These are phyloP conservation scores for Fusarium kyushuense DNA, from an alignment of 2,329 filamentous ascomycete species.

Conservation along the genomic window DNA sequence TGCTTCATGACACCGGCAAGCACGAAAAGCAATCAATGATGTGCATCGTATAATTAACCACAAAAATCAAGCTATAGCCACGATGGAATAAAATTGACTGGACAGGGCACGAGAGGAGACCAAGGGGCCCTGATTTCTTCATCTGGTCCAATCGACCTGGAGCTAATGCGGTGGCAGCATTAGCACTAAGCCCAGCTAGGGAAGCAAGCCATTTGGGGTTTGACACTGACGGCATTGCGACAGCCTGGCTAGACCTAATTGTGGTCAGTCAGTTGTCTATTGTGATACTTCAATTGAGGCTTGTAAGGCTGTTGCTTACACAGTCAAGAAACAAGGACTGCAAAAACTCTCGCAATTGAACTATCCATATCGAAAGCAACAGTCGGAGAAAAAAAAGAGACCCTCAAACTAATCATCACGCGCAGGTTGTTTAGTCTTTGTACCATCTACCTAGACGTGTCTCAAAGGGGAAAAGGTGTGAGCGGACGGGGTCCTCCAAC, in stretches of 20 bases:
- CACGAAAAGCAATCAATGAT: background rate
- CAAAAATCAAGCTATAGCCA: background rate
- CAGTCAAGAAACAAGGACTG: background rate
- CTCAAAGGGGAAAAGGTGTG: slow-evolving; percentile 35
- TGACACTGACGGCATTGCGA: slow-evolving; percentile 37
- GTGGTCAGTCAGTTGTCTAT: background rate
- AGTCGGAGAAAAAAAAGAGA: background rate
- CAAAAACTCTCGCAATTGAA: background rate
- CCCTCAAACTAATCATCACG: background rate
- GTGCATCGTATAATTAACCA: slow-evolving; percentile 1
- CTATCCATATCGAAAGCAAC: background rate
- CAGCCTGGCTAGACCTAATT: slow-evolving; percentile 9
- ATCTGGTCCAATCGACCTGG: slow-evolving; percentile 39
- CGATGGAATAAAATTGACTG: background rate
- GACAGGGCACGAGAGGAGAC: background rate
- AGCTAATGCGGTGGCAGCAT: slow-evolving; percentile 39
- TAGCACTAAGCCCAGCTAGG: slow-evolving; percentile 35
- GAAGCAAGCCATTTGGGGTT: slow-evolving; percentile 21
- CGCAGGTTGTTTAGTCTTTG: slow-evolving; percentile 2
- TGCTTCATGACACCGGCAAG: background rate
- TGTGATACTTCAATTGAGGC: background rate
- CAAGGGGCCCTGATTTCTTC: slow-evolving; percentile 20
- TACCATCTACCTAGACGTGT: slow-evolving; percentile 13
- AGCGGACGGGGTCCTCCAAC: slow-evolving; percentile 33
- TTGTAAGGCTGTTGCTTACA: background rate